Conservation (phyloP, 2,329 filamentous ascomycete species). For the Trichoderma sp. region DNA sequence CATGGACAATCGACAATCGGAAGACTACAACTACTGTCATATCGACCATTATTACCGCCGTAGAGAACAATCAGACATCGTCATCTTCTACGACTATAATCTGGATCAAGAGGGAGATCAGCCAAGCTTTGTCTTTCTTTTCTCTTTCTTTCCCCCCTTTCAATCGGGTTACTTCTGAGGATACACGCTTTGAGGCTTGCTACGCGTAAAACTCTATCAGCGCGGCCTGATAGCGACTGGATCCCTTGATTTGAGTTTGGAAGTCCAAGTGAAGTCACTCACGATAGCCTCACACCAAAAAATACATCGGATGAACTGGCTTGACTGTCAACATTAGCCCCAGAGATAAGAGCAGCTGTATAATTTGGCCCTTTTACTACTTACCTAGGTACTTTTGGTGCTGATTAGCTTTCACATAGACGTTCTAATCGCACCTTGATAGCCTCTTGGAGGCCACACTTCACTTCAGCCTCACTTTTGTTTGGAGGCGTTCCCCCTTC, state of each 20-base stretch:
- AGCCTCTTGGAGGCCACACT: neutral
- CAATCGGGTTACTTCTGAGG: neutral
- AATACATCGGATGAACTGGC: neutral
- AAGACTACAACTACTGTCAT: neutral
- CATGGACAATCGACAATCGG: no score
- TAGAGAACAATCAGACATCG: neutral
- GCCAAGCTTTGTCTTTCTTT: no score
- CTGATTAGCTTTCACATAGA: neutral
- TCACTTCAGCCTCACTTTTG: slow-evolving; percentile 10
- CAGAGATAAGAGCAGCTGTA: neutral
- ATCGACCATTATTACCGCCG: neutral
- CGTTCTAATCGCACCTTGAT: neutral
- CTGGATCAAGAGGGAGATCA: neutral
- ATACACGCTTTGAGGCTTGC: neutral
- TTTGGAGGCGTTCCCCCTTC: neutral
- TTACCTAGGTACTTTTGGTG: neutral
- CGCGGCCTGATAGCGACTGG: neutral
- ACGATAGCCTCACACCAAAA: neutral
- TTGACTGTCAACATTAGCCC: neutral
- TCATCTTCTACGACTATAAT: neutral
- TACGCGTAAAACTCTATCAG: neutral
- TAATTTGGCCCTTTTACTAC: neutral
- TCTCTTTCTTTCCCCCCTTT: no score
- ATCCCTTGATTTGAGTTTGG: neutral
- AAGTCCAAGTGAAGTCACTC: slow-evolving; percentile 5